A percentile compares a stretch with the other conserved stretches of the same genome.
phyloP scores from a whole-genome alignment of 257 asterid species.

The Nicotiana tomentosiformis region DNA sequence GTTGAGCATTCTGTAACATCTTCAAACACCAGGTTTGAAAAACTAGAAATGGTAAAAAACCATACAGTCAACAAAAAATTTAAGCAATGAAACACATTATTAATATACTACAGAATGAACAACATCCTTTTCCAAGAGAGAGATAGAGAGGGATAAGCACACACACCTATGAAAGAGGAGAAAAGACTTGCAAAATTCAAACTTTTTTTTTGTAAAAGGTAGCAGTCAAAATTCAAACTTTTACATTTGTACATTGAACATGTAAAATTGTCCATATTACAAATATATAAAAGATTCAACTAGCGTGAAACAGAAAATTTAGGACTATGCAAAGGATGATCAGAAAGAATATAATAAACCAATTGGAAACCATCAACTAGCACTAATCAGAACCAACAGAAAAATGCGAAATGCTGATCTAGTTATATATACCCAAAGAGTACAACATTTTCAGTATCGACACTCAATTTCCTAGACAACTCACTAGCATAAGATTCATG shows the following conservation, averaged over 20 bases:
- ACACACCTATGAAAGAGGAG: neutral
- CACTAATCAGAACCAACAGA: neutral
- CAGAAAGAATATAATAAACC: neutral
- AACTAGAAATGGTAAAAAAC: neutral
- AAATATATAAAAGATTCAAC: neutral
- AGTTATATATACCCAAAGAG: no score
- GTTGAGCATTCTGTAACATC: conserved; percentile 70
- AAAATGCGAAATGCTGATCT: neutral
- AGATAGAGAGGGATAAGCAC: neutral
- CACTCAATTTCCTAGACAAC: neutral
- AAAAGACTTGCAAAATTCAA: neutral
- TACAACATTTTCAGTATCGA: neutral
- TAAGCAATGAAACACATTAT: neutral
- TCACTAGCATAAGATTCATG: neutral
- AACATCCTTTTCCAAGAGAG: neutral
- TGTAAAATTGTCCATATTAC: neutral
- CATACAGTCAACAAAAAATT: neutral
- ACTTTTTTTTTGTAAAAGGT: neutral
- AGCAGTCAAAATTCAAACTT: neutral
- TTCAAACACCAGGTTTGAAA: conserved; percentile 4
- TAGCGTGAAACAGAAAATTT: neutral
- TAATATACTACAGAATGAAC: neutral
- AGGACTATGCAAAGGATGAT: neutral
- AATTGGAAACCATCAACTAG: neutral
- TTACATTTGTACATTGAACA: neutral